Evolutionary conservation across 495 filamentous ascomycete species (phyloP), one percentile per base, ranked within the genome.

Genomic region (Neurospora tetraspora): DNA sequence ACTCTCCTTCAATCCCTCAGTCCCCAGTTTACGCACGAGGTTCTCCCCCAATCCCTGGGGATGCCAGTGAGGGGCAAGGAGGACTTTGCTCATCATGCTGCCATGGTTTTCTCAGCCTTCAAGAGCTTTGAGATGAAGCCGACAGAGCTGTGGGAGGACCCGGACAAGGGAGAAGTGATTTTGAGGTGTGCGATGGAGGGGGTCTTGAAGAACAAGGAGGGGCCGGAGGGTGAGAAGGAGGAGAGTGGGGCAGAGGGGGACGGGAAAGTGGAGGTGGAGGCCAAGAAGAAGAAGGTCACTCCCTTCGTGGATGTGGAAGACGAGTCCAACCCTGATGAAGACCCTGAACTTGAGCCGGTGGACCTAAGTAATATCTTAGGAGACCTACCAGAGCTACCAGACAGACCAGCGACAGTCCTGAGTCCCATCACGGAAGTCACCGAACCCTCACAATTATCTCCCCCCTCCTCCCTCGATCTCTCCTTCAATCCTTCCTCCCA

Each of bases 171-270:
- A 10, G 70, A 74, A 31, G 77, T 83, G 2, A 77, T 80, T 8
- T 73, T 84, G 16, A 71, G 82, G 53, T 79, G 80, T 2, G 74
- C 74, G 5, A 85, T 85, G 82, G 73, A 78, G 39, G 80, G 79
- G 5, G 69, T 71, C 1, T 71, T 80, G 16, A 80, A 81, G 69
- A 31, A 42, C 6, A 73, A 47, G 47, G 20, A 53, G 45, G 18
- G 43, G 20, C 1, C 61, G 20, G 3, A 74, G 70, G 5, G 40
- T 16, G 23, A 16, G 27, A 61, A 61, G 53, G 27, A 9, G 1
- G 53, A 65, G 23, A 34, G 1, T 18, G 1, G 34, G 2, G 3
- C 27, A 9, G 23, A 18, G 12, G 7, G 18, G 14, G 14, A 31
- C 7, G 12, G 23, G 45, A 23, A 6, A 53, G 20, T 20, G 10